Evolutionary conservation across 2,329 filamentous ascomycete genomes (phyloP).

Genomic region (Fusarium setosum): DNA sequence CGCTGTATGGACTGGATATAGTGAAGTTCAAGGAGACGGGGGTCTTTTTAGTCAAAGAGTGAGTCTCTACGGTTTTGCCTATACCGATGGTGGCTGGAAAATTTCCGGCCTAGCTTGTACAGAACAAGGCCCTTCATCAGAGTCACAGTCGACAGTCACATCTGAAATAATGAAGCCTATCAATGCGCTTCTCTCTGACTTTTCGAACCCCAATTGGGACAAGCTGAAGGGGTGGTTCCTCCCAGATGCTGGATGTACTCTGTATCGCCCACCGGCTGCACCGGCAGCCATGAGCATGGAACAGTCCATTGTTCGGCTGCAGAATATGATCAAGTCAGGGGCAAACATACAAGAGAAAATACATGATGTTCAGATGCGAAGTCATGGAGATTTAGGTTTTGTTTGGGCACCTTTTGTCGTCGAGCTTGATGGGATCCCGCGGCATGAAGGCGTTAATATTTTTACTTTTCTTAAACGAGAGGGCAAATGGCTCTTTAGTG

Average conservation of each 20-base stretch:
- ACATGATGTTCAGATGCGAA: slow-evolving; percentile 3
- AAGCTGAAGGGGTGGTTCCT: slow-evolving; percentile 14
- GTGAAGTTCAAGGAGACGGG: no score
- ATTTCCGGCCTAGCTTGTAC: slow-evolving; percentile 7
- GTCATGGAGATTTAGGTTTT: slow-evolving; percentile 8
- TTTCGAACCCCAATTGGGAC: slow-evolving; percentile 15
- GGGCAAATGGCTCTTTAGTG: slow-evolving; percentile 7
- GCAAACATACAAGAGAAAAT: slow-evolving; percentile 5
- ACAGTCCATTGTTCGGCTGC: slow-evolving; percentile 14
- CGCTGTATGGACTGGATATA: no score
- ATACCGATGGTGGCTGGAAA: slow-evolving; percentile 11
- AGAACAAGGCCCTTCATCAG: neutral
- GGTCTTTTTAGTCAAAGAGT: no score
- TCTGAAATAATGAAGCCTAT: slow-evolving; percentile 12
- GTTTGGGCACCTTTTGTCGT: slow-evolving; percentile 28
- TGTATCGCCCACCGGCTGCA: slow-evolving; percentile 4
- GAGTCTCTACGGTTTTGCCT: neutral
- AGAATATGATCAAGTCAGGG: slow-evolving; percentile 12
- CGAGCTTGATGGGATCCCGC: slow-evolving; percentile 6
- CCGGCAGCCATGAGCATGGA: slow-evolving; percentile 19
- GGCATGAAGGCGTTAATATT: slow-evolving; percentile 1
- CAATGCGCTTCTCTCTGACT: slow-evolving; percentile 16
- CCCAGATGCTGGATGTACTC: slow-evolving; percentile 1
- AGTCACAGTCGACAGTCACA: fast-evolving
- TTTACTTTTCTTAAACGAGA: slow-evolving; percentile 4